A percentile compares a stretch with the other conserved stretches of the same genome.
Conservation (phyloP, 768 basidiomycete genomes). For the Naganishia onofrii region DNA sequence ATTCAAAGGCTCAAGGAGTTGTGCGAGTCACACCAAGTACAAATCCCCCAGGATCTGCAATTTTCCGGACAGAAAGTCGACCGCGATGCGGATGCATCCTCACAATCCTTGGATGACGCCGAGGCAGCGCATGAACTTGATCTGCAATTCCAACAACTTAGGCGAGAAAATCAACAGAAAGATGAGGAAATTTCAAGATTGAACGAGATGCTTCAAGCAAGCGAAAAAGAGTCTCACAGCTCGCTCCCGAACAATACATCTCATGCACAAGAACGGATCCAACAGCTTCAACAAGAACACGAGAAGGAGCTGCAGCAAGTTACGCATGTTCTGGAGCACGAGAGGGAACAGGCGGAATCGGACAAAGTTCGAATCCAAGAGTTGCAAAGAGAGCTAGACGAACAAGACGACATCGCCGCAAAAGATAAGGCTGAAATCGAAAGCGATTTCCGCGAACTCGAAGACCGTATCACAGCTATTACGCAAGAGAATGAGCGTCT, state of each 20-base stretch:
- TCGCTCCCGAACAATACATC: not conserved
- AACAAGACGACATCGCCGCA: not conserved
- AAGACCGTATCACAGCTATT: conserved; percentile 1
- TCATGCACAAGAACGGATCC: not conserved
- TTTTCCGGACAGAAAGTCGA: not conserved
- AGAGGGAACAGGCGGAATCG: not conserved
- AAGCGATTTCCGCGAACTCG: conserved; percentile 12
- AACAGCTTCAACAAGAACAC: not conserved
- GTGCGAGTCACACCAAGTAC: not conserved
- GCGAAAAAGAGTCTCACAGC: not conserved
- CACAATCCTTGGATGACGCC: not conserved
- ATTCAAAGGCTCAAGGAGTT: not conserved
- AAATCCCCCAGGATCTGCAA: conserved; percentile 1
- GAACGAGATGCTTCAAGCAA: not conserved
- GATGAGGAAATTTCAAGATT: conserved; percentile 9
- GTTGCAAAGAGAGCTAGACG: conserved; percentile 1
- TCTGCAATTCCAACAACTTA: not conserved
- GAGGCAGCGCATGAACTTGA: not conserved
- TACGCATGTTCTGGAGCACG: not conserved
- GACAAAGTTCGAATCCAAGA: conserved; percentile 1
- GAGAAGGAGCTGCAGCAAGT: not conserved
- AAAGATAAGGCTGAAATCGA: conserved; percentile 9
- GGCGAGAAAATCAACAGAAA: not conserved
- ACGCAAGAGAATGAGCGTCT: conserved; percentile 8
- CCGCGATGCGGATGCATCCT: not conserved